Percentiles rank a stretch among this genome's conserved stretches.
These are phyloP conservation scores for Leishmania major DNA, from an alignment of 208 protist species.

Conservation along the genomic window DNA sequence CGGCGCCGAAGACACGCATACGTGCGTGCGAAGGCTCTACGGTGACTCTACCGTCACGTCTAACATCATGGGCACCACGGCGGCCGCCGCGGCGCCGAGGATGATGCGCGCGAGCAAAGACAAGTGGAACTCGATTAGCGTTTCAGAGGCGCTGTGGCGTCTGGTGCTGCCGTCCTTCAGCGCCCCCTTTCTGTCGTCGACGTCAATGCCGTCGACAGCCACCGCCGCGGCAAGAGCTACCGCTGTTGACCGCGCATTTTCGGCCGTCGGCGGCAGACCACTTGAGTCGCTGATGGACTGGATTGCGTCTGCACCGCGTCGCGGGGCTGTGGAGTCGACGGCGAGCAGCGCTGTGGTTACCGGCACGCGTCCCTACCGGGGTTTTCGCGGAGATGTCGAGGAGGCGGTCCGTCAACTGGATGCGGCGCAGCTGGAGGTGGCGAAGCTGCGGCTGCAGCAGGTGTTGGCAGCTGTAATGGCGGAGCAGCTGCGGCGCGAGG, in stretches of 20 bases:
- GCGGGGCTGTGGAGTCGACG: neutral
- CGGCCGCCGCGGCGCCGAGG: neutral
- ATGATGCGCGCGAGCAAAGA: conserved; percentile 12
- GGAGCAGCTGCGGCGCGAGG: conserved; percentile 7
- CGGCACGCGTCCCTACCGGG: conserved; percentile 7
- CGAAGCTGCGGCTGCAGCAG: conserved; percentile 36
- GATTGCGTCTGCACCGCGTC: neutral
- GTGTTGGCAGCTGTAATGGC: conserved; percentile 20
- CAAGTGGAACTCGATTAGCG: conserved; percentile 24
- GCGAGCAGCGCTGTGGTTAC: neutral
- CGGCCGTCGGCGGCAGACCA: neutral
- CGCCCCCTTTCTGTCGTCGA: conserved; percentile 8
- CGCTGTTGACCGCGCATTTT: neutral
- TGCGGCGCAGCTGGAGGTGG: conserved; percentile 37
- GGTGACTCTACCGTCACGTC: neutral
- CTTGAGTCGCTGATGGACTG: neutral
- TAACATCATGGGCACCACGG: neutral
- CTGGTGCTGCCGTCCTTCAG: conserved; percentile 27
- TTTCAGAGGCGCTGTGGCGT: conserved; percentile 24
- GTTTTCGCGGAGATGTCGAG: conserved; percentile 34
- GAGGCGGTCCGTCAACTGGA: conserved; percentile 24
- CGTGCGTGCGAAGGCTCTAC: no score
- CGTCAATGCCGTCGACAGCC: neutral
- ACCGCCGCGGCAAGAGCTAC: neutral
- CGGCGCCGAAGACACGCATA: neutral